Evolutionary conservation across 2,329 filamentous ascomycete species (phyloP).

Genomic region (Fusarium domesticum): DNA sequence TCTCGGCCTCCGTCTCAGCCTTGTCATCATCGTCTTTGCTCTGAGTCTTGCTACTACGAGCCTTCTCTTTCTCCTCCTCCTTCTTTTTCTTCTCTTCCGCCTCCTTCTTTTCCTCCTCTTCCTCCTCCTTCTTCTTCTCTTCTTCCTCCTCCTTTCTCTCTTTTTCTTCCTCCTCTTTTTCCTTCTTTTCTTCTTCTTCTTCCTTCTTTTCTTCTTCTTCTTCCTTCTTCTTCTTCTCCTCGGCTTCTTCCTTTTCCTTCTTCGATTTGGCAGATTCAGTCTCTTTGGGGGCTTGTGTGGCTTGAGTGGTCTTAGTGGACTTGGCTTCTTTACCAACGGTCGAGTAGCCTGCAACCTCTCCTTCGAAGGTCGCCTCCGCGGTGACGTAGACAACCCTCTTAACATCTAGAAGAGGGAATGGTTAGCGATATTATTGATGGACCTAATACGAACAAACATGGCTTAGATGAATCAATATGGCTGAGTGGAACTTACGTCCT

Average conservation of each 20-base stretch:
- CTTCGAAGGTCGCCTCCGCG: conserved; percentile 40
- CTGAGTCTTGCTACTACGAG: conserved; percentile 10
- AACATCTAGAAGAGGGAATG: neutral
- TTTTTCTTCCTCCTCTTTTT: conserved; percentile 1
- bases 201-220: conserved; percentile 8
- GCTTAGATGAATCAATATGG: neutral
- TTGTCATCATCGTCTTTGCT: conserved; percentile 6
- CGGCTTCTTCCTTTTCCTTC: conserved; percentile 8
- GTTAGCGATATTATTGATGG: neutral
- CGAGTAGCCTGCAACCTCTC: conserved; percentile 43
- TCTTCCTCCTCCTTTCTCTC: conserved; percentile 1
- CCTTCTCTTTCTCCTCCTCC: conserved; percentile 5
- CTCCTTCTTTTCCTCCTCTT: conserved; percentile 3
- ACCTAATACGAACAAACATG: neutral
- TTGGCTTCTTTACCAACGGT: conserved; percentile 30
- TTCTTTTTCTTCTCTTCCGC: conserved; percentile 3
- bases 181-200: conserved; percentile 1
- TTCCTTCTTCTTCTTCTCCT: conserved; percentile 13
- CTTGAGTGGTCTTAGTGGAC: conserved; percentile 12
- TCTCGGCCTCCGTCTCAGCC: conserved; percentile 6
- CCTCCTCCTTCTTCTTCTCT: neutral
- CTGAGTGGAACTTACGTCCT: neutral
- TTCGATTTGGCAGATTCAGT: conserved; percentile 22
- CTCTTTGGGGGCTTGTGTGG: conserved; percentile 1
- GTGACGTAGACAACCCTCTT: conserved; percentile 41